Base-by-base conservation (phyloP, 306 rosid genomes). In the Chamaecrista fasciculata region DNA sequence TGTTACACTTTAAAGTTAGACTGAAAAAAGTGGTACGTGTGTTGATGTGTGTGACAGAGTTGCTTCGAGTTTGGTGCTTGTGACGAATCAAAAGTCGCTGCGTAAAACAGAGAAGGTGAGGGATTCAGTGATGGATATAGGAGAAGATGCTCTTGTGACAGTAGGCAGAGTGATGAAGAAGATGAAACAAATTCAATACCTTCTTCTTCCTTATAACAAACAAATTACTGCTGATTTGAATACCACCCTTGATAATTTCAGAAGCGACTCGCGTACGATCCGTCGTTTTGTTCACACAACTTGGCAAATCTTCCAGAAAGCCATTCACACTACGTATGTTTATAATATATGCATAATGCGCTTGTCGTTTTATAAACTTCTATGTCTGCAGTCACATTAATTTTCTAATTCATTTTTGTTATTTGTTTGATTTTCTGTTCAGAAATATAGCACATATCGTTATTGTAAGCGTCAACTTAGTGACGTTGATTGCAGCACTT, bases 191-290 rank as follows among this genome's bases (percentile, higher is more conserved):
- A 87, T 87, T 82, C 82, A 87, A 8, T 15, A 48, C 53, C 83
- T 87, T 59, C 71, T 90, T 42, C 78, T 83, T 52, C 86, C 96
- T 6, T 90, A 90, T 23, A 82, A 87, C 57, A 77, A 79, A 39
- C 50, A 28, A 62, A 74, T 83, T 73, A 72, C 73, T 50, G 23
- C 4, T 11, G 65, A 40, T 43, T 78, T 90, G 79, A 83, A 85
- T 31, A 33, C 73, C 9, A 83, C 86, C 26, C 71, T 74, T 24
- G 23, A 71, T 65, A 70, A 34, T 56, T 87, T 90, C 8, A 79
- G 86, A 70, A 78, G 48, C 61, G 78, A 66, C 53, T 87, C 86
- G 0, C 75, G 67, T 7, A 44, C 62, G 8, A 83, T 90, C 57
- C 89, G 65, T 20, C 76, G 71, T 21, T 80, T 85, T 53, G 60